Percentiles rank a stretch among this genome's conserved stretches.
These are phyloP conservation scores for Acidiella bohemica DNA, from an alignment of 495 filamentous ascomycete species.

Conservation along the genomic window DNA sequence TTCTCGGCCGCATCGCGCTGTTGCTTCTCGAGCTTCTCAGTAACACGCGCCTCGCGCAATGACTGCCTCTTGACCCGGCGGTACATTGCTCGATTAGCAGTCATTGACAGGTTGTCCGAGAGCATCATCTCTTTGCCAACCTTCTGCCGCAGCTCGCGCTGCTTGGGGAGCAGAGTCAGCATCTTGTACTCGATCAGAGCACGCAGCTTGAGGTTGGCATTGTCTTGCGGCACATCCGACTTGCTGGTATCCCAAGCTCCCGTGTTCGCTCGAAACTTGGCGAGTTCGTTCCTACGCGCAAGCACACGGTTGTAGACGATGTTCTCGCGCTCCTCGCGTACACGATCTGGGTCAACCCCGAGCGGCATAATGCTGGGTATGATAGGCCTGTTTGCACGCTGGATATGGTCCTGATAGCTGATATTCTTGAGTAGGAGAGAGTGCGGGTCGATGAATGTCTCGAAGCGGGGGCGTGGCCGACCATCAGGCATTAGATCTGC, in stretches of 20 bases:
- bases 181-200: constrained; percentile 88
- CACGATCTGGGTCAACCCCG: constrained; percentile 70
- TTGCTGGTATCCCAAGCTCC: constrained; percentile 68
- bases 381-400: constrained; percentile 55
- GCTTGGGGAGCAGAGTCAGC: constrained; percentile 68
- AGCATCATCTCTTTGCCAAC: constrained; percentile 81
- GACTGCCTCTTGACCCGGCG: constrained; percentile 94
- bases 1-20: constrained; percentile 89
- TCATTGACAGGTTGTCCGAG: constrained; percentile 89
- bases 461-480: constrained; percentile 36
- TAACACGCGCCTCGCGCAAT: constrained; percentile 88
- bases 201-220: constrained; percentile 75
- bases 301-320: constrained; percentile 81
- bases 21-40: constrained; percentile 96
- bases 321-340: constrained; percentile 72
- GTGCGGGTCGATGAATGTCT: constrained; percentile 56
- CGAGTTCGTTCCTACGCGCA: constrained; percentile 68
- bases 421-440: constrained; percentile 44
- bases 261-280: constrained; percentile 66
- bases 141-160: constrained; percentile 68
- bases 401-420: constrained; percentile 63
- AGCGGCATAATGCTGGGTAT: constrained; percentile 78
- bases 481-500: constrained; percentile 13
- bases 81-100: constrained; percentile 75
- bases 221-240: constrained; percentile 52